phyloP scores from a whole-genome alignment of 495 filamentous ascomycete species.

The Hypoxylon subgilvum region DNA sequence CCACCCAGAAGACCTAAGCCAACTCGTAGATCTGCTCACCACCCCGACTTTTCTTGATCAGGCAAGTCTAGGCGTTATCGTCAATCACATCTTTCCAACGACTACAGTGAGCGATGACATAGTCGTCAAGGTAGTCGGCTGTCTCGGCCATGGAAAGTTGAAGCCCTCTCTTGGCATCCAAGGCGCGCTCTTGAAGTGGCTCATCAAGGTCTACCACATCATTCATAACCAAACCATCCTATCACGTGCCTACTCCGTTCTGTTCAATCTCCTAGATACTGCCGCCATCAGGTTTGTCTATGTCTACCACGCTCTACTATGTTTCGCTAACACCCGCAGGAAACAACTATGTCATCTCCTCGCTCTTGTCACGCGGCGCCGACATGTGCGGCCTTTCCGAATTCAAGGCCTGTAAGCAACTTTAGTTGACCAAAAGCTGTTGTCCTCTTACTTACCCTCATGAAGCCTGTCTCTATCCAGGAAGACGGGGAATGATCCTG shows the following conservation, averaged over 20 bases:
- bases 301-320: slow-evolving; percentile 25
- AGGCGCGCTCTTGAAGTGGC: slow-evolving; percentile 75
- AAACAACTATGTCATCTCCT: slow-evolving; percentile 80
- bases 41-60: slow-evolving; percentile 75
- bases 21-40: slow-evolving; percentile 71
- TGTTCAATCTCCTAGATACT: slow-evolving; percentile 87
- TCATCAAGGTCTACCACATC: slow-evolving; percentile 77
- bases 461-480: slow-evolving; percentile 64
- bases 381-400: slow-evolving; percentile 83
- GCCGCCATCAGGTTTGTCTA: slow-evolving; percentile 66
- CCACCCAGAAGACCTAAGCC: slow-evolving; percentile 60
- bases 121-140: slow-evolving; percentile 72
- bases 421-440: slow-evolving; percentile 21
- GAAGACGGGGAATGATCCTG: slow-evolving; percentile 72
- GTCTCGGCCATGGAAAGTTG: slow-evolving; percentile 75
- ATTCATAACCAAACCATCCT: slow-evolving; percentile 69
- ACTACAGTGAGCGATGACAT: slow-evolving; percentile 64
- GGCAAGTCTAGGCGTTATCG: slow-evolving; percentile 65
- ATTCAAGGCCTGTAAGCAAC: slow-evolving; percentile 76
- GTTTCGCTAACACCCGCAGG: slow-evolving; percentile 46
- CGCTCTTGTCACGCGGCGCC: slow-evolving; percentile 80
- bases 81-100: slow-evolving; percentile 78
- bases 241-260: slow-evolving; percentile 72
- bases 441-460: slow-evolving; percentile 26
- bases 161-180: slow-evolving; percentile 77